phyloP scores from a whole-genome alignment of 768 basidiomycete species.

The Termitomyces sp. region DNA sequence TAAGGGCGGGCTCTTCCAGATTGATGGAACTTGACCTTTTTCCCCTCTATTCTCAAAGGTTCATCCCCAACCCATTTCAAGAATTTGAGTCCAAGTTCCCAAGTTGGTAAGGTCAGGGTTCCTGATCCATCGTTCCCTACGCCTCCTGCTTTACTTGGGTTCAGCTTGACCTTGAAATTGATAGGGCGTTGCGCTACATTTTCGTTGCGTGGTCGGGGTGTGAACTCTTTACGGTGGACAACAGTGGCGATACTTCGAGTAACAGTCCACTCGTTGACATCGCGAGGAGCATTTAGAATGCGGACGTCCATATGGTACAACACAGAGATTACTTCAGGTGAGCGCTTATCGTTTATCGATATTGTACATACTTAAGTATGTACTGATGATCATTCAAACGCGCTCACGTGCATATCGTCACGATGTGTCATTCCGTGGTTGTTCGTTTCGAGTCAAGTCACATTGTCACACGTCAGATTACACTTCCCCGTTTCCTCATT shows the following conservation, averaged over 20 bases:
- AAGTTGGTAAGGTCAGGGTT: constrained; percentile 31
- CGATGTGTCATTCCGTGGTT: no score
- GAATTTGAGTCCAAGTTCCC: constrained; percentile 38
- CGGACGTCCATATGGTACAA: constrained; percentile 28
- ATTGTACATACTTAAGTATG: background rate
- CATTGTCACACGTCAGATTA: no score
- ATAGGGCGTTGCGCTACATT: constrained; percentile 26
- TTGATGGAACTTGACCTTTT: constrained; percentile 32
- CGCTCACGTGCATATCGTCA: background rate
- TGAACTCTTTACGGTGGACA: constrained; percentile 52
- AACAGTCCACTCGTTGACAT: constrained; percentile 48
- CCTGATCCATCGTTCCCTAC: constrained; percentile 54
- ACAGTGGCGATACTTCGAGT: constrained; percentile 48
- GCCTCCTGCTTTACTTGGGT: constrained; percentile 38
- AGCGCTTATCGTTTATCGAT: constrained; percentile 4
- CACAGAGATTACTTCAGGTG: background rate
- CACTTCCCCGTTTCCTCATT: no score
- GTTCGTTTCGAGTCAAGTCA: background rate
- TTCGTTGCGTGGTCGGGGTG: constrained; percentile 25
- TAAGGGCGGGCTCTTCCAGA: constrained; percentile 8
- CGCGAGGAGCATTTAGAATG: constrained; percentile 30
- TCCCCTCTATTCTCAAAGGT: constrained; percentile 34
- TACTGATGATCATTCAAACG: background rate
- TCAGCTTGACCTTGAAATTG: constrained; percentile 60
- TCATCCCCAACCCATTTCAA: constrained; percentile 33